Evolutionary conservation across 257 asterid genomes (phyloP), one percentile per base, ranked within the genome.

Genomic region (Nemophila menziesii): DNA sequence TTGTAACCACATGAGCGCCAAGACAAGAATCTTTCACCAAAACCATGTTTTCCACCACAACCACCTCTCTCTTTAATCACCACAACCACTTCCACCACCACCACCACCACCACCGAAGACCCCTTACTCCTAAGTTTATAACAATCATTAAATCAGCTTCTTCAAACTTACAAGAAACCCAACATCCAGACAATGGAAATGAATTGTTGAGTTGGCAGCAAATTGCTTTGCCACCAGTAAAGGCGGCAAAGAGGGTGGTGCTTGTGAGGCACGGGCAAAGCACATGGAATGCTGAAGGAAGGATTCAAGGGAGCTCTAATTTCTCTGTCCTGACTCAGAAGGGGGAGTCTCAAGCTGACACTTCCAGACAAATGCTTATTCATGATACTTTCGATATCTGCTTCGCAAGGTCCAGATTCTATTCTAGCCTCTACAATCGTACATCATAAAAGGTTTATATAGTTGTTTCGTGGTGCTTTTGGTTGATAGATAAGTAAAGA

Each of bases 271-370:
- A 83, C 62, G 95, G 95, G 13, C 95, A 83, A 70, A 87, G 97
- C 77, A 83, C 92, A 52, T 80, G 97, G 97, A 87, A 83, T 70
- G 92, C 82, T 22, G 97, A 80, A 75, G 95, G 97, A 26, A 79
- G 97, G 67, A 89, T 89, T 20, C 97, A 89, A 48, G 97, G 95
- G 5, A 84, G 97, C 72, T 89, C 97, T 33, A 68, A 89, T 58
- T 80, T 65, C 73, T 73, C 97, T 41, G 82, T 87, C 61, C 84
- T 87, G 22, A 87, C 97, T 13, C 64, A 18, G 16, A 83, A 80
- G 60, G 95, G 97, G 10, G 93, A 80, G 63, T 63, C 93, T 43
- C 97, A 87, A 64, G 95, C 95, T 26, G 90, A 80, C 62, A 83
- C 86, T 23, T 80, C 95, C 42, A 73, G 97, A 8, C 95, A 62